Evolutionary conservation across 306 rosid genomes (phyloP).

Genomic region (Malus asiatica): DNA sequence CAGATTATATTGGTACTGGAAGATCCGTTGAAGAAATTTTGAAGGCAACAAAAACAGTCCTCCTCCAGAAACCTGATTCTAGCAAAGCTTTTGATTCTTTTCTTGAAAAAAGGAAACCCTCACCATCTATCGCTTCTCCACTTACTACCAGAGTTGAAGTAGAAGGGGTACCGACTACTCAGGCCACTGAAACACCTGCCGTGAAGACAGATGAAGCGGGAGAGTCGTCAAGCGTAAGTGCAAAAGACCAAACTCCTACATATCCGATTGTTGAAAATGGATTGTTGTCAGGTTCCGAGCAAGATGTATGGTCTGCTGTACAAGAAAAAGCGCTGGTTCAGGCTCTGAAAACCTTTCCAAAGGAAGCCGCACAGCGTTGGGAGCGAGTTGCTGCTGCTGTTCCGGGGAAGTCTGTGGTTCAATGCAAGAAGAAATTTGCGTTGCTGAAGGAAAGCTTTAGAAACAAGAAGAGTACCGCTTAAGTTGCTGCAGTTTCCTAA

Average conservation of each 20-base stretch:
- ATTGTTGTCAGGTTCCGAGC: constrained; percentile 50
- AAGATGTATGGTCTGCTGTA: constrained; percentile 76
- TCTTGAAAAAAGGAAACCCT: constrained; percentile 92
- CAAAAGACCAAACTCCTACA: constrained; percentile 25
- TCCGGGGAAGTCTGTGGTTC: constrained; percentile 82
- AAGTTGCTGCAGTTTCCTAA: constrained; percentile 5
- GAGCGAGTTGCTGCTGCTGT: constrained; percentile 91
- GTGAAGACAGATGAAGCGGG: constrained; percentile 19
- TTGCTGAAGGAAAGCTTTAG: constrained; percentile 83
- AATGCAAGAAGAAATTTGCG: constrained; percentile 87
- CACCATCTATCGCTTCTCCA: constrained; percentile 79
- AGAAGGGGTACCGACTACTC: constrained; percentile 35
- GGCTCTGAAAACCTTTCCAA: constrained; percentile 92
- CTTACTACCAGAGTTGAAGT: constrained; percentile 81
- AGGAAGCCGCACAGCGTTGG: constrained; percentile 84
- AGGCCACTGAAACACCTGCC: constrained; percentile 29
- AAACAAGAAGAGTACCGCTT: constrained; percentile 65
- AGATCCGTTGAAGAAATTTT: constrained; percentile 95
- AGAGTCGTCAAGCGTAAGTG: constrained; percentile 25
- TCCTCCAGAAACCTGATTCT: constrained; percentile 94
- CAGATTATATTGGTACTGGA: constrained; percentile 86
- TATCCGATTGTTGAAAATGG: constrained; percentile 40
- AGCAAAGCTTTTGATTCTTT: constrained; percentile 86
- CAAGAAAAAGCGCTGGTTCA: constrained; percentile 94
- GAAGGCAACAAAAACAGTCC: constrained; percentile 91